Base-by-base conservation (phyloP, 2,329 filamentous ascomycete genomes). In the Coniochaeta sp. region DNA sequence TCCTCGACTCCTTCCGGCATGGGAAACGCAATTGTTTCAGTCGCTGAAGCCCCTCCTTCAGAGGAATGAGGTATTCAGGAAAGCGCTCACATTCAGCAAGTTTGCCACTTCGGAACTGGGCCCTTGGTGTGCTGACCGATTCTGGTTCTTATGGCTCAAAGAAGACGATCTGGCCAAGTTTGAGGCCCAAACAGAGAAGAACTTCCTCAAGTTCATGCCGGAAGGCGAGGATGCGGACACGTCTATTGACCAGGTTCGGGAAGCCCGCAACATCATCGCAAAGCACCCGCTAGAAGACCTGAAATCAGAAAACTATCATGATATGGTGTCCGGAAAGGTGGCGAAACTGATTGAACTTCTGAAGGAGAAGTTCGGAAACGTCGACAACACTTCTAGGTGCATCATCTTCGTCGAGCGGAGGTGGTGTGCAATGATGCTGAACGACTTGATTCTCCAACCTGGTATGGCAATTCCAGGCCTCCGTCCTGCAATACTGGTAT, bases 391-490 rank as follows among this genome's bases (percentile, higher is more conserved):
- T 19, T 65, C 67, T 3, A 67, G 68, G 62, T 96, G 91, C 68
- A 96, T 99, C 60, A 84, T 98, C 0, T 98, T 99, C 71, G 91
- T 96, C 0, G 81, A 91, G 62, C 82, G 89, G 69, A 81, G 92
- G 44, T 85, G 89, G 64, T 93, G 91, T 0, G 93, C 93, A 0
- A 82, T 85, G 19, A 73, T 96, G 17, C 76, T 99, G 1, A 77
- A 82, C 1, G 85, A 89, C 50, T 76, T 96, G 0, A 88, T 96
- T 63, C 72, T 73, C 40, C 79, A 83, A 19, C 68, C 77, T 0
- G 70, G 73, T 1, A 78, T 91, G 60, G 76, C 78, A 1, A 81
- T 88, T 5, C 75, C 77, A 0, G 78, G 87, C 62, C 75, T 95
- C 62, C 79, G 76, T 11, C 78, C 84, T 3, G 86, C 83, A 6